A percentile compares a stretch with the other conserved stretches of the same genome.
These are phyloP conservation scores for Leonotis leonurus DNA, from an alignment of 257 asterid genomes.

Conservation along the genomic window DNA sequence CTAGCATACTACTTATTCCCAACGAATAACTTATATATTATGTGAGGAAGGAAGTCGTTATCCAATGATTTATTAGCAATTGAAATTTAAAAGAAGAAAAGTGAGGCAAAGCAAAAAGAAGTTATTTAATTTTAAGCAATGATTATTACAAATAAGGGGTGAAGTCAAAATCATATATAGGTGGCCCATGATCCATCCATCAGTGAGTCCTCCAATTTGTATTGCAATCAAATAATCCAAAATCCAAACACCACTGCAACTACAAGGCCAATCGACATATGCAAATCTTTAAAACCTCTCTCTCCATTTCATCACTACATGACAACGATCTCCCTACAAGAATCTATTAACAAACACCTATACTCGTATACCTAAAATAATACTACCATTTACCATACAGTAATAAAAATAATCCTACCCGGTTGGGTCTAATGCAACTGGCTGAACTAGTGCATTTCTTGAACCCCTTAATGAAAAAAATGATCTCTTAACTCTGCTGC, in stretches of 20 bases:
- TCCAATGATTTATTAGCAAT: too few species aligned
- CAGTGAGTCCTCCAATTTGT: conserved; percentile 18
- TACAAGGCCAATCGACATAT: conserved; percentile 11
- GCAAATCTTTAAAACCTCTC: conserved; percentile 13
- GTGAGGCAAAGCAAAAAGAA: conserved; percentile 14
- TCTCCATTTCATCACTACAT: background rate
- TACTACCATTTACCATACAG: background rate
- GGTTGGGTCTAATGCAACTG: conserved; percentile 40
- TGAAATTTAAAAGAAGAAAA: conserved; percentile 15
- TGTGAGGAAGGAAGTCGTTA: too few species aligned
- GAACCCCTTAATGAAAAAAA: conserved; percentile 66
- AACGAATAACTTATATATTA: too few species aligned
- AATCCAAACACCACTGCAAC: too few species aligned
- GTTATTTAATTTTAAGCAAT: conserved; percentile 37
- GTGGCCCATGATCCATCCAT: conserved; percentile 46
- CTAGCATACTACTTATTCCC: too few species aligned
- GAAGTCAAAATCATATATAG: conserved; percentile 29
- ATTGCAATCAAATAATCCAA: too few species aligned
- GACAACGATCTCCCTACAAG: conserved; percentile 2
- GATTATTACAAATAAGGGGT: conserved; percentile 47
- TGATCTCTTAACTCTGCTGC: conserved; percentile 51
- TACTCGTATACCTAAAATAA: conserved; percentile 18
- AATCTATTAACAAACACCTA: conserved; percentile 11
- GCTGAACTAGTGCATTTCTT: conserved; percentile 68
- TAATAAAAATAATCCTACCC: background rate